Evolutionary conservation across 176 grass and related monocot genomes (phyloP), one percentile per base, ranked within the genome.

Genomic region (Hyparrhenia diplandra): DNA sequence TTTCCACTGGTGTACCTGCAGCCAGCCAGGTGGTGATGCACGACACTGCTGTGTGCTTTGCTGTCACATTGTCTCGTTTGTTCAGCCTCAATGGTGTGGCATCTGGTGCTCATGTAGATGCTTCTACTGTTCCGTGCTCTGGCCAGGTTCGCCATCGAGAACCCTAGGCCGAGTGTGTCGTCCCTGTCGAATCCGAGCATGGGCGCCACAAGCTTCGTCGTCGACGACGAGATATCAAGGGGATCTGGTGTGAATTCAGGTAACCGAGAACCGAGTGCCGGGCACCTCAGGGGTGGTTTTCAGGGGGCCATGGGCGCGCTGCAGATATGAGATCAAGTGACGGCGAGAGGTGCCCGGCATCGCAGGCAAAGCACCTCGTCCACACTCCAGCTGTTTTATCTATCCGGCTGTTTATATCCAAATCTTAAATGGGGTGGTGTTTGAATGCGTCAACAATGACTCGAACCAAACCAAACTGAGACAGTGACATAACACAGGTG

Each of bases 291-390:
- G 71, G 65, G n/a, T 31, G 46, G 1, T 77, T 89, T 71, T 82
- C 87, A 65, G 6, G 28, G n/a, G 41, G 39, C n/a, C n/a, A n/a
- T n/a, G n/a, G n/a, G n/a, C n/a, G 17, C 39, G 17, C 17, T 7
- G 14, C n/a, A 34, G 72, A 76, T 55, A 36, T 1, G 37, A 18
- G 27, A 57, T 16, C 7, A 60, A 29, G 57, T 46, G 75, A 83
- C 27, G 20, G 87, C 10, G 64, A 47, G 43, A 77, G 87, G 5
- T 27, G 88, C 83, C 88, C 79, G 20, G 67, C 39, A 30, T 8
- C 24, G 67, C 79, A 86, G 88, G 88, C 79, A 78, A 90, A 3
- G 27, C 55, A 40, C 71, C 43, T 47, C 82, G 71, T 85, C 64
- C 30, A 57, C 41, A 17, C 46, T 16, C 4, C 46, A 5, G 46